A percentile compares a stretch with the other conserved stretches of the same genome.
phyloP scores from a whole-genome alignment of 371 early-diverging fungal species.

The Apophysomyces ossiformis region DNA sequence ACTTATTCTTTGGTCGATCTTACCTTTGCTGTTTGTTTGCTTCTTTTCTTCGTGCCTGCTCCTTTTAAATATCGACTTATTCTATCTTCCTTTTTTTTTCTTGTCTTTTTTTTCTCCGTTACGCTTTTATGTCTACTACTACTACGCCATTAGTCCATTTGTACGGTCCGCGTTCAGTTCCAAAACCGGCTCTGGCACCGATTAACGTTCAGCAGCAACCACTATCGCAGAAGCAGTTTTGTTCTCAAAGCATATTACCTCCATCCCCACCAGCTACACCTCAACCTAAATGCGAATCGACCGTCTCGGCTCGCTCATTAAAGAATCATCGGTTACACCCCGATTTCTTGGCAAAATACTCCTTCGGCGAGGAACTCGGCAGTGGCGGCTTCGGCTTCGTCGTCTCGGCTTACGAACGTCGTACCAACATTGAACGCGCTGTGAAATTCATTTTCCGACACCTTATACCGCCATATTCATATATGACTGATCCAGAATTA shows the following conservation, averaged over 20 bases:
- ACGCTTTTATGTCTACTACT: conserved; percentile 14
- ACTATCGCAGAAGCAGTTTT: neutral
- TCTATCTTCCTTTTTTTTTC: conserved; percentile 11
- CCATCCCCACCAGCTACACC: conserved; percentile 37
- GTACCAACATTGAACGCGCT: conserved; percentile 66
- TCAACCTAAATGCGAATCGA: conserved; percentile 32
- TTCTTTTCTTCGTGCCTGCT: conserved; percentile 9
- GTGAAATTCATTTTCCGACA: conserved; percentile 80
- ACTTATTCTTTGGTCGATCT: neutral
- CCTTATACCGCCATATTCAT: conserved; percentile 64
- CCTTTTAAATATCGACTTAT: conserved; percentile 22
- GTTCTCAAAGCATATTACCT: conserved; percentile 7
- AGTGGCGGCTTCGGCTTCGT: conserved; percentile 86
- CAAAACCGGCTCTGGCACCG: conserved; percentile 24
- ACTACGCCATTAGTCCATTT: conserved; percentile 35
- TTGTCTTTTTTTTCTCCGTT: conserved; percentile 15
- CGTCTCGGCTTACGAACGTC: conserved; percentile 61
- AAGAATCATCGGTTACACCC: conserved; percentile 49
- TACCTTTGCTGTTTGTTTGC: conserved; percentile 1
- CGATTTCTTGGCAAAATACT: conserved; percentile 58
- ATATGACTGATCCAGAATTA: conserved; percentile 65
- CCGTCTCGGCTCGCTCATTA: conserved; percentile 50
- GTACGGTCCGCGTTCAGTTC: conserved; percentile 29
- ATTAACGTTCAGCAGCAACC: conserved; percentile 24
- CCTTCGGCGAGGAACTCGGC: conserved; percentile 72